A percentile compares a stretch with the other conserved stretches of the same genome.
These are phyloP conservation scores for Crithidia fasciculata DNA, from an alignment of 208 protist species.

Conservation along the genomic window DNA sequence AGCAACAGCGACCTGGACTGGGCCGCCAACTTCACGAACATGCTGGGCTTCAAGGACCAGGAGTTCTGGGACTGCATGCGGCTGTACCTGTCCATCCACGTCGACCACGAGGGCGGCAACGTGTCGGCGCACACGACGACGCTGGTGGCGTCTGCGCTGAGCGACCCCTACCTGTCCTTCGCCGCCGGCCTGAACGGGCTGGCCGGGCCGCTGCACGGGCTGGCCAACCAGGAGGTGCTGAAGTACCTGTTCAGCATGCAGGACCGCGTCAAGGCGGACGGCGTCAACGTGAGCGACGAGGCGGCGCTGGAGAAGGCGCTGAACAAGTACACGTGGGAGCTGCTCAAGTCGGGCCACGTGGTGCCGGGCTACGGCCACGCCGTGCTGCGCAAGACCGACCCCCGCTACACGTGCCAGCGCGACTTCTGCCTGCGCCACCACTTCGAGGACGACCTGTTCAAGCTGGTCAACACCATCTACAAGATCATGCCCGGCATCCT, in stretches of 20 bases:
- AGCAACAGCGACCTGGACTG: conserved; percentile 88
- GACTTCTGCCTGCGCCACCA: conserved; percentile 97
- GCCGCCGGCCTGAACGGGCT: conserved; percentile 95
- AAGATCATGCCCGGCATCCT: conserved; percentile 95
- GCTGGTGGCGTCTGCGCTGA: conserved; percentile 97
- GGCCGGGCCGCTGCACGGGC: conserved; percentile 97
- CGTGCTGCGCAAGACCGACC: conserved; percentile 98
- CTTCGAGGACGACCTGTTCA: conserved; percentile 96
- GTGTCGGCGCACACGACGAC: conserved; percentile 97
- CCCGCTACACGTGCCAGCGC: conserved; percentile 97
- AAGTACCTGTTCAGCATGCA: conserved; percentile 74
- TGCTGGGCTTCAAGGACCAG: conserved; percentile 93
- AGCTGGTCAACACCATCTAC: conserved; percentile 93
- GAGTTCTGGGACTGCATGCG: conserved; percentile 97
- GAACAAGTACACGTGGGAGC: conserved; percentile 90
- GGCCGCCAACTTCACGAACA: conserved; percentile 94
- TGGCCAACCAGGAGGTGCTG: conserved; percentile 98
- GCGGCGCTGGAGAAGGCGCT: conserved; percentile 74
- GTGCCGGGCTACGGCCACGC: conserved; percentile 98
- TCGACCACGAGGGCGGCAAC: conserved; percentile 97
- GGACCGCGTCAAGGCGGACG: conserved; percentile 58
- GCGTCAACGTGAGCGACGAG: conserved; percentile 52
- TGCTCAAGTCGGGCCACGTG: conserved; percentile 90
- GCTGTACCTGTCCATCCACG: conserved; percentile 97
- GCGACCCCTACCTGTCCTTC: conserved; percentile 97